Percentiles rank a stretch among this genome's conserved stretches.
phyloP scores from a whole-genome alignment of 139 green algal genomes.

The Axilococcus clingmanii region DNA sequence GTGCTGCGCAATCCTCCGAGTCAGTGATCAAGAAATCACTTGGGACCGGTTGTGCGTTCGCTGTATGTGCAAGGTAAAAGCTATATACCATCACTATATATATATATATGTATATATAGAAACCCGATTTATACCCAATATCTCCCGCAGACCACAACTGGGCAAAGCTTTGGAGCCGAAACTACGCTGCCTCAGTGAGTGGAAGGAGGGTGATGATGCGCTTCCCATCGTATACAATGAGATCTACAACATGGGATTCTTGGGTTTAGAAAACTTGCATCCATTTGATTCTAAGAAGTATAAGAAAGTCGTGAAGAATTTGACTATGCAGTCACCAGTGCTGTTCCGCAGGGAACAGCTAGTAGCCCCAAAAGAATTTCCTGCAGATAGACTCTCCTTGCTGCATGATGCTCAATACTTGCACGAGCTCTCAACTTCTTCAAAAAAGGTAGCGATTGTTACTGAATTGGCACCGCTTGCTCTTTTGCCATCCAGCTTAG shows the following conservation, averaged over 20 bases:
- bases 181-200: no score
- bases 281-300: conserved; percentile 76
- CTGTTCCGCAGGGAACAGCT: conserved; percentile 14
- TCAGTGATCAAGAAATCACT: no score
- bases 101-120: no score
- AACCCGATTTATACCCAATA: no score
- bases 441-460: conserved; percentile 22
- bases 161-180: no score
- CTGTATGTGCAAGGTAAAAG: no score
- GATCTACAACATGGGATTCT: conserved; percentile 63
- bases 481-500: conserved; percentile 44
- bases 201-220: no score
- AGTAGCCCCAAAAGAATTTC: conserved; percentile 17
- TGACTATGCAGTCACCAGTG: conserved; percentile 11
- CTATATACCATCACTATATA: no score
- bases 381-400: conserved; percentile 23
- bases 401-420: conserved; percentile 53
- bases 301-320: conserved; percentile 16
- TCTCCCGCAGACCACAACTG: no score
- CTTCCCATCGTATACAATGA: conserved; percentile 41
- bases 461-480: conserved; percentile 51
- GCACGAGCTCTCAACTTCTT: conserved; percentile 27
- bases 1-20: no score
- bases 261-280: conserved; percentile 68
- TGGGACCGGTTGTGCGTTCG: no score